Evolutionary conservation across 2,329 filamentous ascomycete species (phyloP).

Genomic region (Ophiostoma populinum): DNA sequence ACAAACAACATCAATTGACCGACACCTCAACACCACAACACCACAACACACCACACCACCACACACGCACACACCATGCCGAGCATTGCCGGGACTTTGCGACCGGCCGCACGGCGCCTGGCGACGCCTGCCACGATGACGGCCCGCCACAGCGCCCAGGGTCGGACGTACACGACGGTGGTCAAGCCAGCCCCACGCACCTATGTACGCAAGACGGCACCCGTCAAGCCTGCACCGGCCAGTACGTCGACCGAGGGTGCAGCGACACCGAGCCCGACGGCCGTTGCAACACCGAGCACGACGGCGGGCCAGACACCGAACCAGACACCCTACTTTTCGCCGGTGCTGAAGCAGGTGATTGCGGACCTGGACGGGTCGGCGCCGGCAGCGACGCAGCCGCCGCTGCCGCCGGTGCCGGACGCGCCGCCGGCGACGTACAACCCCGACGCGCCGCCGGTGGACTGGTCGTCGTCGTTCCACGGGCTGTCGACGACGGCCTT

Average conservation of each 20-base stretch:
- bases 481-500: constrained; percentile 59
- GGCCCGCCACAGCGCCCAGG: background rate
- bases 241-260: background rate
- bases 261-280: background rate
- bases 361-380: too few species aligned
- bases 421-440: background rate
- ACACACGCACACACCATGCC: constrained; percentile 1
- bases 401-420: background rate
- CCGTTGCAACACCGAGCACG: background rate
- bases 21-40: too few species aligned
- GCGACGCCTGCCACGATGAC: background rate
- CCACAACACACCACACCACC: background rate
- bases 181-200: background rate
- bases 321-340: too few species aligned
- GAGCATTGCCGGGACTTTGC: background rate
- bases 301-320: too few species aligned
- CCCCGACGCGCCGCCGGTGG: constrained; percentile 20
- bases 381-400: too few species aligned
- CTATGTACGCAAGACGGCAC: background rate
- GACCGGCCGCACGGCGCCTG: background rate
- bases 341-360: too few species aligned
- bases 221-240: background rate
- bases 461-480: constrained; percentile 76
- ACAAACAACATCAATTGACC: too few species aligned
- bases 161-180: too few species aligned